These are phyloP conservation scores for Neotropicomus parvogracilis DNA, from an alignment of 1,284 basidiomycete genomes.

Conservation along the genomic window DNA sequence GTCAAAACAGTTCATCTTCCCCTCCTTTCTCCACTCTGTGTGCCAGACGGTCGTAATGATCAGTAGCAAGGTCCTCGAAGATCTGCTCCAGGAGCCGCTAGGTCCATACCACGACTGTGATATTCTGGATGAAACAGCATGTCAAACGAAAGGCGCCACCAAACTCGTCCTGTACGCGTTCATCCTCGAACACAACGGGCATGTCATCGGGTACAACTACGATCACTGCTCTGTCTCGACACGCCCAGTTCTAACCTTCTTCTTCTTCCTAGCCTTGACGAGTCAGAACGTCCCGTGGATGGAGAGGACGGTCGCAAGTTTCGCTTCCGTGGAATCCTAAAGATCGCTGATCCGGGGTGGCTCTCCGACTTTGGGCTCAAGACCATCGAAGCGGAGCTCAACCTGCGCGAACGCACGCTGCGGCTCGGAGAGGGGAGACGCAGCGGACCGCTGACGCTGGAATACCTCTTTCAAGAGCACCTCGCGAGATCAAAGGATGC, in stretches of 20 bases:
- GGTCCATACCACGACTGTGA: constrained; percentile 32
- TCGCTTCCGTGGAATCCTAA: constrained; percentile 47
- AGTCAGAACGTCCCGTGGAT: constrained; percentile 24
- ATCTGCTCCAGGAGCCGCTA: constrained; percentile 26
- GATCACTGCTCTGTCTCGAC: background rate
- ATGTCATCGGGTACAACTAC: constrained; percentile 24
- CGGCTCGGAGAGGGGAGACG: constrained; percentile 23
- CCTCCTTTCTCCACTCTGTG: background rate
- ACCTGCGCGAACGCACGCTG: constrained; percentile 30
- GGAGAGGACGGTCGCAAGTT: constrained; percentile 24
- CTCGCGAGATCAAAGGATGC: constrained; percentile 21
- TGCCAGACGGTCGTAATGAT: constrained; percentile 17
- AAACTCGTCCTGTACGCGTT: constrained; percentile 31
- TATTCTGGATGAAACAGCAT: constrained; percentile 19
- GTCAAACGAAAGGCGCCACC: constrained; percentile 11
- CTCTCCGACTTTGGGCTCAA: constrained; percentile 42
- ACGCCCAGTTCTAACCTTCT: constrained; percentile 2
- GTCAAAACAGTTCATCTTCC: background rate
- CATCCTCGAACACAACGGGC: constrained; percentile 25
- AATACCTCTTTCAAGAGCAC: constrained; percentile 32
- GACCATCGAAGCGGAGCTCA: constrained; percentile 41
- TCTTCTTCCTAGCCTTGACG: constrained; percentile 24
- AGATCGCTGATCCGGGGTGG: constrained; percentile 42
- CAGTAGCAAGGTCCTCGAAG: constrained; percentile 17
- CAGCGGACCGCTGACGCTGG: constrained; percentile 33